Percentiles rank a stretch among this genome's conserved stretches.
These are phyloP conservation scores for Musa balbisiana DNA, from an alignment of 202 grass and related monocot genomes.

Conservation along the genomic window DNA sequence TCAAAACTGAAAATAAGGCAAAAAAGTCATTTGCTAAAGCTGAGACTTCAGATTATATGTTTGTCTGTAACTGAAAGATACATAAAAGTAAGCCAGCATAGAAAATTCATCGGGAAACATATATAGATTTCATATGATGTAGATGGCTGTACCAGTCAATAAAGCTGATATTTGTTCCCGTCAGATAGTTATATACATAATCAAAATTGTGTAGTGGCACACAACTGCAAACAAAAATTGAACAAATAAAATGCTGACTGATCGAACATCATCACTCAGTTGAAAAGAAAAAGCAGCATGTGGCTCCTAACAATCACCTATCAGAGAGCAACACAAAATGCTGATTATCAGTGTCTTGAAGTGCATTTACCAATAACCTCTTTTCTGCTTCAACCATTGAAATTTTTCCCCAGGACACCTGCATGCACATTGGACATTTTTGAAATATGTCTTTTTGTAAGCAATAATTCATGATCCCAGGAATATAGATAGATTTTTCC, in stretches of 20 bases:
- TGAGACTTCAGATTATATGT: neutral
- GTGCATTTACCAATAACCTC: conserved; percentile 90
- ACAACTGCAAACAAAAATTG: conserved; percentile 62
- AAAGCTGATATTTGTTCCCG: conserved; percentile 81
- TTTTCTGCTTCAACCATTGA: conserved; percentile 98
- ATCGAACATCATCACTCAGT: conserved; percentile 24
- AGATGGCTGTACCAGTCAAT: conserved; percentile 63
- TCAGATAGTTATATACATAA: conserved; percentile 90
- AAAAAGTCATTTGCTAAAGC: conserved; percentile 1
- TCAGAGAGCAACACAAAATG: conserved; percentile 98
- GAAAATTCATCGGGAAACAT: conserved; percentile 19
- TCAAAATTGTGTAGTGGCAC: conserved; percentile 92
- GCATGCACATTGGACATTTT: conserved; percentile 22
- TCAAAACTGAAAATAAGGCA: conserved; percentile 55
- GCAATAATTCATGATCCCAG: neutral
- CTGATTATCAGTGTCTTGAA: conserved; percentile 84
- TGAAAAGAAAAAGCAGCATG: conserved; percentile 20
- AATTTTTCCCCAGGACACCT: conserved; percentile 97
- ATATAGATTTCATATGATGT: conserved; percentile 1
- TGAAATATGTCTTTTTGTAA: conserved; percentile 1
- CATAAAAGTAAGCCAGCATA: conserved; percentile 6
- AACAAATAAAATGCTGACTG: conserved; percentile 28
- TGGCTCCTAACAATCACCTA: conserved; percentile 38
- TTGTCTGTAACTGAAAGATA: neutral
- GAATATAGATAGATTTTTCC: conserved; percentile 5